These are phyloP conservation scores for Cyberlindnera mississippiensis DNA, from an alignment of 805 yeast genomes.

Conservation along the genomic window DNA sequence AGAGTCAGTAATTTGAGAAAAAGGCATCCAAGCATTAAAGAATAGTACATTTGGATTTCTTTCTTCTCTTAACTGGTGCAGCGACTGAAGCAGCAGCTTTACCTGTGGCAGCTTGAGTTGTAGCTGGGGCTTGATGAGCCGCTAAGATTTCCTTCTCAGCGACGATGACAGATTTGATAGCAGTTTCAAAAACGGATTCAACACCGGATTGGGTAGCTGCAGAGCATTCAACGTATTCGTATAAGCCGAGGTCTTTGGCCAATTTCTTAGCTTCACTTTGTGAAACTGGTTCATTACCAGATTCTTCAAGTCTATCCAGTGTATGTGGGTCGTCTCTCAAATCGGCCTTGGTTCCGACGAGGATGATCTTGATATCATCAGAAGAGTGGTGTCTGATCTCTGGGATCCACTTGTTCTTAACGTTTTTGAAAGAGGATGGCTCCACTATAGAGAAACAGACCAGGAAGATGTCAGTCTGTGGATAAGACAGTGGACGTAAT, in stretches of 20 bases:
- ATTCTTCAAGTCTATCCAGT: constrained; percentile 57
- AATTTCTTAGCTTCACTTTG: constrained; percentile 57
- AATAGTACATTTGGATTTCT: constrained; percentile 10
- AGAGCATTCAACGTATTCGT: constrained; percentile 80
- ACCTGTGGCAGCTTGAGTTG: not conserved
- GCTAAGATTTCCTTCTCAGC: constrained; percentile 18
- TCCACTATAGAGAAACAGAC: constrained; percentile 82
- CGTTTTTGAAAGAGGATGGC: constrained; percentile 77
- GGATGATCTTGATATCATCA: constrained; percentile 58
- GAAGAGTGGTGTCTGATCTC: constrained; percentile 85
- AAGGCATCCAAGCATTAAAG: constrained; percentile 3
- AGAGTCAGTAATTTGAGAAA: no score
- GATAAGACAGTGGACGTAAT: constrained; percentile 83
- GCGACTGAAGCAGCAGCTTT: not conserved
- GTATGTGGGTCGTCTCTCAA: constrained; percentile 77
- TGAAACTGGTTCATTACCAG: constrained; percentile 59
- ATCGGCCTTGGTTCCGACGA: constrained; percentile 89
- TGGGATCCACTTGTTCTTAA: constrained; percentile 79
- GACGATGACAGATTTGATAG: constrained; percentile 62
- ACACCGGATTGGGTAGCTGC: constrained; percentile 88
- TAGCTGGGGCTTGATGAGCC: constrained; percentile 5
- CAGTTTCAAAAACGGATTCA: constrained; percentile 77
- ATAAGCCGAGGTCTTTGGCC: constrained; percentile 69
- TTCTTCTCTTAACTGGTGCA: constrained; percentile 10
- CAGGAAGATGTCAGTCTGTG: constrained; percentile 85